Conservation (phyloP, 2,329 filamentous ascomycete species). For the Sordariomycetes sp. region DNA sequence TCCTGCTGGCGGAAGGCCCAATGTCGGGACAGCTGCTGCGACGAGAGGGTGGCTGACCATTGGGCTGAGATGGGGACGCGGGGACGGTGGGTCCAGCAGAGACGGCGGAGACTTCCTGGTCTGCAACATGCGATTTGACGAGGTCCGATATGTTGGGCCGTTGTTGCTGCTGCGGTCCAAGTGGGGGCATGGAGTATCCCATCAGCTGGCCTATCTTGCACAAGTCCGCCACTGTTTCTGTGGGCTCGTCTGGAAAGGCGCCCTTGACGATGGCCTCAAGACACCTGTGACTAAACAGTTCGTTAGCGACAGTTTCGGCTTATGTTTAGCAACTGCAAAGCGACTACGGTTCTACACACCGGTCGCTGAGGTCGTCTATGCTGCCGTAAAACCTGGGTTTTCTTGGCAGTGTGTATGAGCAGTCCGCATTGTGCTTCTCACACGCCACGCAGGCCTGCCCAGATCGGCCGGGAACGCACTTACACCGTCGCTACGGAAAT, state of each 20-base stretch:
- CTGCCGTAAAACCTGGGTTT: conserved; percentile 26
- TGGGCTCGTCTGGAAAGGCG: conserved; percentile 19
- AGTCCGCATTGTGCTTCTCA: conserved; percentile 19
- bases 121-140: conserved; percentile 3
- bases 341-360: conserved; percentile 12
- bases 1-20: background rate
- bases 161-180: conserved; percentile 10
- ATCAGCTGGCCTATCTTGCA: conserved; percentile 16
- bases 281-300: conserved; percentile 17
- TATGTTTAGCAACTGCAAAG: background rate
- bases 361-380: conserved; percentile 22
- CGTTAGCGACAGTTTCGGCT: background rate
- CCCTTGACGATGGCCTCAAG: conserved; percentile 23
- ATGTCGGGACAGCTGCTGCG: conserved; percentile 1
- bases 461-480: conserved; percentile 18
- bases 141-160: conserved; percentile 10
- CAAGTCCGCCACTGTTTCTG: conserved; percentile 18
- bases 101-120: no score
- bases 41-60: background rate
- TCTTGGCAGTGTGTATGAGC: conserved; percentile 20
- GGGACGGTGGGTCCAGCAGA: background rate
- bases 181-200: conserved; percentile 22
- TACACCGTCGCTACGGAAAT: conserved; percentile 18
- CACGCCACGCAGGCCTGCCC: conserved; percentile 20
- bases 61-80: background rate